Evolutionary conservation across 768 basidiomycete species (phyloP).

Genomic region (Mycena albidolilacea): DNA sequence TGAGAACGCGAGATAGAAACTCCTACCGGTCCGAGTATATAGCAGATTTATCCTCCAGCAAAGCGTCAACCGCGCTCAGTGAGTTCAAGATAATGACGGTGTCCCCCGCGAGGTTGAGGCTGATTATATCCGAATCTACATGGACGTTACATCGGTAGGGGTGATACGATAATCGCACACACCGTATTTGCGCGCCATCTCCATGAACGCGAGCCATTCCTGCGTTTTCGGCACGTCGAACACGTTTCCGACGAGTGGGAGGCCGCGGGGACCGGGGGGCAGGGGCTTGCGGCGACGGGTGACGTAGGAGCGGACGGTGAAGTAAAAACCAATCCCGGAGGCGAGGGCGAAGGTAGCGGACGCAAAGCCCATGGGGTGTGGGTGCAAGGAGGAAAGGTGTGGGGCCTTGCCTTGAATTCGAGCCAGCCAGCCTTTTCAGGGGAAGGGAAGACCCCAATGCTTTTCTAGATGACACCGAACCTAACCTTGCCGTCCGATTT

Average conservation of each 20-base stretch:
- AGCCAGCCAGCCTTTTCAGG: no score
- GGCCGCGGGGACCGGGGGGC: constrained; percentile 19
- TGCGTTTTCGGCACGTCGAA: constrained; percentile 16
- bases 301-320: neutral
- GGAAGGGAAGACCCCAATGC: no score
- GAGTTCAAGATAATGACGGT: constrained; percentile 28
- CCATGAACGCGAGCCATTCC: constrained; percentile 18
- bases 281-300: constrained; percentile 2
- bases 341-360: neutral
- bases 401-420: no score
- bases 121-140: constrained; percentile 23
- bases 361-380: neutral
- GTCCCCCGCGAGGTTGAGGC: constrained; percentile 16
- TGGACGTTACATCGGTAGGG: neutral
- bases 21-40: constrained; percentile 14
- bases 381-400: no score
- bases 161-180: neutral
- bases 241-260: constrained; percentile 18
- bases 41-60: neutral
- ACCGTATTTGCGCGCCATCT: constrained; percentile 25
- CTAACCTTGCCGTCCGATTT: no score
- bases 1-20: no score
- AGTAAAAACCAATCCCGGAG: neutral
- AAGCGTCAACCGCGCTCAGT: neutral
- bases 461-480: no score